These are phyloP conservation scores for Gossypium trilobum DNA, from an alignment of 441 rosid species.

Conservation along the genomic window DNA sequence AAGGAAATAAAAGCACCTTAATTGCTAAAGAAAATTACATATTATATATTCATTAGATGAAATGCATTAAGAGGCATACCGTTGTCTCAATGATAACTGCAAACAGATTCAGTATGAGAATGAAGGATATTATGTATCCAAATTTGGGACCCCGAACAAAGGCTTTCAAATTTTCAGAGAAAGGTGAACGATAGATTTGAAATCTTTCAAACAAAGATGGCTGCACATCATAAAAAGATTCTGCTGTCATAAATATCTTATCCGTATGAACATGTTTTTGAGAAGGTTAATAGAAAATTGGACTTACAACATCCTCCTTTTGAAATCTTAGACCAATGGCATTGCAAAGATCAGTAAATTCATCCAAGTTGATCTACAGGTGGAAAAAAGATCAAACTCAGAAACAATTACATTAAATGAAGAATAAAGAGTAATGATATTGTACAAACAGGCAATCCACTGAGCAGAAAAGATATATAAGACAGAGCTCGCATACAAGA, in stretches of 20 bases:
- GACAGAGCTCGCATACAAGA: not conserved
- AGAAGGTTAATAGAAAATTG: constrained; percentile 14
- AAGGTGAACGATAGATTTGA: constrained; percentile 53
- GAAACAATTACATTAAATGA: not conserved
- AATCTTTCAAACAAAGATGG: constrained; percentile 59
- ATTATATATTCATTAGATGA: constrained; percentile 13
- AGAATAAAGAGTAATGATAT: not conserved
- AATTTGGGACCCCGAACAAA: constrained; percentile 62
- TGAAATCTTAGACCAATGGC: constrained; percentile 88
- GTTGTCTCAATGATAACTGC: constrained; percentile 89
- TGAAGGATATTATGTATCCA: constrained; percentile 61
- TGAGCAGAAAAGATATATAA: not conserved
- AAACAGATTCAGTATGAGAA: constrained; percentile 67
- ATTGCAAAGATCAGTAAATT: constrained; percentile 85
- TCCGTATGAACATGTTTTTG: not conserved
- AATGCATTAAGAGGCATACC: constrained; percentile 40
- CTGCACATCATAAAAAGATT: constrained; percentile 38
- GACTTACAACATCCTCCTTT: constrained; percentile 86
- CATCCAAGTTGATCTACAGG: constrained; percentile 71
- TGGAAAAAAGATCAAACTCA: constrained; percentile 16
- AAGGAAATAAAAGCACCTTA: constrained; percentile 9
- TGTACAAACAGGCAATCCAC: not conserved
- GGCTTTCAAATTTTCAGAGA: constrained; percentile 63
- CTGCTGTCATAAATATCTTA: constrained; percentile 4
- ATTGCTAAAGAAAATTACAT: constrained; percentile 7